A percentile compares a stretch with the other conserved stretches of the same genome.
Conservation (phyloP, 2,329 filamentous ascomycete species). For the Furcasterigmium furcatum region DNA sequence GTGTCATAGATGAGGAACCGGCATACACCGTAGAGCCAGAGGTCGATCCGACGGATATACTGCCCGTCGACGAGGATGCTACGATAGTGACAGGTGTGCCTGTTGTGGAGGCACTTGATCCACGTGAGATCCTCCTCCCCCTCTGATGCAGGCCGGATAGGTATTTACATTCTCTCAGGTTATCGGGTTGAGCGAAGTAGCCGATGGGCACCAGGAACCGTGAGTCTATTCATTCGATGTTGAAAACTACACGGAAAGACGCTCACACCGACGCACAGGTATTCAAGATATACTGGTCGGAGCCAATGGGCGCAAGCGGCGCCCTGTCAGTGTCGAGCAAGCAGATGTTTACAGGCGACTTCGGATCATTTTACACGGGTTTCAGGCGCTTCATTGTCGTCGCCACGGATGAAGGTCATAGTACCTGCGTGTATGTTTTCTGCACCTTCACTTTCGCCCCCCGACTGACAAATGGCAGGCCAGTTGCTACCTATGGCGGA, state of each 20-base stretch:
- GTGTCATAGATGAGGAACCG: no score
- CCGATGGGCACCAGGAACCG: slow-evolving; percentile 36
- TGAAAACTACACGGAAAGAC: no score
- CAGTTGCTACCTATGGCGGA: slow-evolving; percentile 53
- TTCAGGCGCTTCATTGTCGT: slow-evolving; percentile 54
- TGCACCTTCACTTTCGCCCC: background rate
- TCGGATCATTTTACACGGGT: slow-evolving; percentile 35
- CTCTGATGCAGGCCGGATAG: no score
- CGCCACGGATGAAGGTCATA: slow-evolving; percentile 47
- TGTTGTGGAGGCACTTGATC: slow-evolving; percentile 20
- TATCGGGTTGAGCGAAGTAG: background rate
- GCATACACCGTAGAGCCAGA: background rate
- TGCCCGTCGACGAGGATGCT: background rate
- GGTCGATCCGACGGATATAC: background rate
- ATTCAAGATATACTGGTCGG: slow-evolving; percentile 54
- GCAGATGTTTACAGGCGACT: background rate
- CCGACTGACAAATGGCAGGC: slow-evolving; percentile 29
- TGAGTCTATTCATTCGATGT: slow-evolving; percentile 21
- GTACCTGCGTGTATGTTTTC: slow-evolving; percentile 50
- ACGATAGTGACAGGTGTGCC: background rate
- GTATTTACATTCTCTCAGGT: background rate
- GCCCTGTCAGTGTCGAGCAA: background rate
- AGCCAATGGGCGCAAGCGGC: slow-evolving; percentile 40
- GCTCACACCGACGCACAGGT: slow-evolving; percentile 32
- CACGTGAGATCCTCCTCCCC: slow-evolving; percentile 23